Conservation (phyloP, 1,284 basidiomycete species). For the Leccinum cinnamomeum region DNA sequence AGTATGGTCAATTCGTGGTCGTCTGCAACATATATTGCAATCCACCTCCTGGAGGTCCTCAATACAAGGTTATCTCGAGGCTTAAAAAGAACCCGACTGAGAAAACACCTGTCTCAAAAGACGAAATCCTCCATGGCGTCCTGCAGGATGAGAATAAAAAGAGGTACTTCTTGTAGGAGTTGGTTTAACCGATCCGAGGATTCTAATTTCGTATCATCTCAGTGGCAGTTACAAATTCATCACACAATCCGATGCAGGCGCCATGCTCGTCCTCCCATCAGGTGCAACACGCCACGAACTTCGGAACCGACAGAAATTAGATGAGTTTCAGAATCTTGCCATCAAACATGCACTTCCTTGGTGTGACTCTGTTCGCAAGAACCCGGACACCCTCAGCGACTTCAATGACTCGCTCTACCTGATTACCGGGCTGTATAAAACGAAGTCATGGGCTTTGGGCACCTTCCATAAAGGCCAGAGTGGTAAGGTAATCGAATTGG, state of each 20-base stretch:
- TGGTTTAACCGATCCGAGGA: background rate
- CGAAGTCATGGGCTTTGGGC: slow-evolving; percentile 1
- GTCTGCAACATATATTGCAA: slow-evolving; percentile 7
- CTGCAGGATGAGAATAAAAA: background rate
- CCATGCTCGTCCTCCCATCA: slow-evolving; percentile 12
- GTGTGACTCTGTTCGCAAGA: slow-evolving; percentile 4
- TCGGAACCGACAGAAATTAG: background rate
- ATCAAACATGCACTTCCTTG: slow-evolving; percentile 1
- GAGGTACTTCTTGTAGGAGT: background rate
- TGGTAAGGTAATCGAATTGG: background rate
- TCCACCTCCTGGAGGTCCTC: background rate
- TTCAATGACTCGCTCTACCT: slow-evolving; percentile 5
- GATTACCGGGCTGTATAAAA: slow-evolving; percentile 10
- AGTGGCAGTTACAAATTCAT: slow-evolving; percentile 7
- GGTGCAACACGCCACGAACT: slow-evolving; percentile 3
- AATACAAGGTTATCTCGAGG: background rate
- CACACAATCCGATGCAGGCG: slow-evolving; percentile 1
- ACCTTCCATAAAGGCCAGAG: slow-evolving; percentile 3
- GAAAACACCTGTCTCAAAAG: background rate
- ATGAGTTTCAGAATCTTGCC: slow-evolving; percentile 3
- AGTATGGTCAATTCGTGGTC: slow-evolving; percentile 4
- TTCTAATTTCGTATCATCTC: background rate
- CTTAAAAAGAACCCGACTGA: background rate
- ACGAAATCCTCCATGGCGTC: background rate
- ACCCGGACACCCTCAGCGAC: background rate